phyloP scores from a whole-genome alignment of 2,329 filamentous ascomycete species.

The Amesomyces nigricolor region DNA sequence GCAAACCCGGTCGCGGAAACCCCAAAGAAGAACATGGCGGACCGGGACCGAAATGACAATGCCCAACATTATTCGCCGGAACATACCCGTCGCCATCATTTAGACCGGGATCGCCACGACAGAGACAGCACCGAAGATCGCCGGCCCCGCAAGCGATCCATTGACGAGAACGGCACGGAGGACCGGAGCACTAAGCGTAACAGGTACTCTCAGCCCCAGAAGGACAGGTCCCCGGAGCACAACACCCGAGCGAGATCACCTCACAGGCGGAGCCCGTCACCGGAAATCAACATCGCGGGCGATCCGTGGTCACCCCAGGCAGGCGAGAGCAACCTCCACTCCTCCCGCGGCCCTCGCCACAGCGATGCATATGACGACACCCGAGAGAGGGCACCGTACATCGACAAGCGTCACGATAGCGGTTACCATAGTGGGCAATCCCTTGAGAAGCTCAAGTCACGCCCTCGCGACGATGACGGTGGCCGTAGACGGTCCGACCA shows the following conservation, averaged over 20 bases:
- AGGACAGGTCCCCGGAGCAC: conserved; percentile 2
- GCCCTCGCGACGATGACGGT: conserved; percentile 14
- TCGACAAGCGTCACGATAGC: conserved; percentile 26
- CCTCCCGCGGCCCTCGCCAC: conserved; percentile 8
- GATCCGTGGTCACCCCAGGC: conserved; percentile 26
- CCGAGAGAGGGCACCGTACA: conserved; percentile 12
- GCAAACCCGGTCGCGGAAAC: background rate
- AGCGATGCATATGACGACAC: conserved; percentile 3
- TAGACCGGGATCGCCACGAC: background rate
- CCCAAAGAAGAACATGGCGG: background rate
- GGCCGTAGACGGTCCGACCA: conserved; percentile 6
- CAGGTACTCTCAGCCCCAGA: conserved; percentile 3
- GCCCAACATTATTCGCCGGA: background rate
- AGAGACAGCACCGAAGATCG: background rate
- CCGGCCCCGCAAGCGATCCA: conserved; percentile 13
- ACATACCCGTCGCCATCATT: background rate
- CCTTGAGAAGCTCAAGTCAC: conserved; percentile 13
- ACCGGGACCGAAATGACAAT: background rate
- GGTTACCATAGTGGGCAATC: conserved; percentile 29
- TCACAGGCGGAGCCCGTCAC: conserved; percentile 11
- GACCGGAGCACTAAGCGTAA: conserved; percentile 17
- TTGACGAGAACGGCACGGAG: conserved; percentile 9
- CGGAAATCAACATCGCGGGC: conserved; percentile 6
- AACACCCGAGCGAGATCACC: conserved; percentile 8
- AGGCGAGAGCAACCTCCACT: conserved; percentile 16